Evolutionary conservation across 2,329 filamentous ascomycete species (phyloP).

Genomic region (Hypoxylon sp.): DNA sequence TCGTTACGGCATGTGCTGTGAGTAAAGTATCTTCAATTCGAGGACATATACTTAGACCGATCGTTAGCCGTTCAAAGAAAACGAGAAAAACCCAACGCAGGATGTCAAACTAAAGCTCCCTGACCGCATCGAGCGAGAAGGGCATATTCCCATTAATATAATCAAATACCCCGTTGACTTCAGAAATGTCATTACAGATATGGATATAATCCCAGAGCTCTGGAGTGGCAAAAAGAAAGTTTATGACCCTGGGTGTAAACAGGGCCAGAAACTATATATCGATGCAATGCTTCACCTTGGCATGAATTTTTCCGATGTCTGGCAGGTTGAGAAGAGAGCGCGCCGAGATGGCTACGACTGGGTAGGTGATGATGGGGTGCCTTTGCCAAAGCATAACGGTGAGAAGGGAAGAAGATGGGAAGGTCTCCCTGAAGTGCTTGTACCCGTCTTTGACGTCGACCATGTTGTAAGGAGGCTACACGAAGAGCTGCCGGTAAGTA

Average conservation of each 20-base stretch:
- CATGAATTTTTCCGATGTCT: constrained; percentile 19
- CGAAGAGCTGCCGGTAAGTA: constrained; percentile 19
- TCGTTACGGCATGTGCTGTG: constrained; percentile 26
- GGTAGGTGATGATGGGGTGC: constrained; percentile 25
- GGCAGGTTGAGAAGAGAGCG: constrained; percentile 24
- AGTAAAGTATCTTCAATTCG: background rate
- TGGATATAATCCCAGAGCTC: constrained; percentile 20
- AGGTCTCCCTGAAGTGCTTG: constrained; percentile 14
- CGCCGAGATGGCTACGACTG: constrained; percentile 26
- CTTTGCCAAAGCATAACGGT: constrained; percentile 20
- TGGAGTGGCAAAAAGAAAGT: constrained; percentile 20
- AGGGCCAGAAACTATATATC: constrained; percentile 12
- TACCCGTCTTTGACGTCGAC: constrained; percentile 17
- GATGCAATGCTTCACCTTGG: constrained; percentile 27
- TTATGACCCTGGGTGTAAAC: constrained; percentile 6
- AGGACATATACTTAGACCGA: constrained; percentile 2
- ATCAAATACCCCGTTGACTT: constrained; percentile 20
- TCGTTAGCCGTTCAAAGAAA: constrained; percentile 21
- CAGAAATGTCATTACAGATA: constrained; percentile 22
- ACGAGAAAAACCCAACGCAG: constrained; percentile 21
- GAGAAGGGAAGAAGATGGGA: constrained; percentile 10
- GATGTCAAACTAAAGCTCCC: constrained; percentile 21
- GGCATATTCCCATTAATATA: constrained; percentile 17
- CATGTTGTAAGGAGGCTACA: constrained; percentile 1
- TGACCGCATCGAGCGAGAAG: constrained; percentile 10